Conservation (phyloP, 495 filamentous ascomycete genomes). For the Staphylotrichum longicolle region DNA sequence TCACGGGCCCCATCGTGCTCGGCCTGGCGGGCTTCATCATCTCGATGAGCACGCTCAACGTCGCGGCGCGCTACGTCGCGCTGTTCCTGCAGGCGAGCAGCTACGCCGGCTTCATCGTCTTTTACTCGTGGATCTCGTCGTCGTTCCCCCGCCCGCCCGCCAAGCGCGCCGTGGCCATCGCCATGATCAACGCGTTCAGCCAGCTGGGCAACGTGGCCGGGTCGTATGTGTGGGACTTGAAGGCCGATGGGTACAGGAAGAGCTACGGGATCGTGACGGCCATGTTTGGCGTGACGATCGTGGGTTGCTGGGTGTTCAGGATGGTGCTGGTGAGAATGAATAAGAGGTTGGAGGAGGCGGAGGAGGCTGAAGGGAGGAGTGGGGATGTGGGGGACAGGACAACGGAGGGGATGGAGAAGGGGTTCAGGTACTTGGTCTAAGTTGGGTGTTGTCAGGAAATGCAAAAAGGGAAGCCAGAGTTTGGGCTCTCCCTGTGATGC, state of each 20-base stretch:
- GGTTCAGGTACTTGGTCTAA: slow-evolving; percentile 15
- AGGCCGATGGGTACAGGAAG: slow-evolving; percentile 40
- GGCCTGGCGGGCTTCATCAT: slow-evolving; percentile 71
- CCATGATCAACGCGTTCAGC: slow-evolving; percentile 72
- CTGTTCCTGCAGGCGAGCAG: slow-evolving; percentile 67
- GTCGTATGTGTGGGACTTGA: slow-evolving; percentile 65
- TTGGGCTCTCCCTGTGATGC: no score
- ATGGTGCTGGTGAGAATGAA: slow-evolving; percentile 64
- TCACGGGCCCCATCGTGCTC: slow-evolving; percentile 64
- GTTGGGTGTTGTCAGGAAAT: no score
- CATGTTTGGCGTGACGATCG: slow-evolving; percentile 60
- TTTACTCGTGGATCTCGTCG: slow-evolving; percentile 74
- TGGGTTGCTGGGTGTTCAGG: slow-evolving; percentile 47
- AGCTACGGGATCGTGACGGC: slow-evolving; percentile 57
- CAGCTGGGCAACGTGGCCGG: slow-evolving; percentile 73
- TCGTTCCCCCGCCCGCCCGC: slow-evolving; percentile 70
- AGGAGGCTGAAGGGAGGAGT: slow-evolving; percentile 24
- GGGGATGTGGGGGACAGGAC: slow-evolving; percentile 10
- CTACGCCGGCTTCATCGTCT: slow-evolving; percentile 64
- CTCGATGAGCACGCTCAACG: slow-evolving; percentile 62
- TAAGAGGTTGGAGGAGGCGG: slow-evolving; percentile 59
- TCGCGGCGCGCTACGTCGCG: slow-evolving; percentile 67
- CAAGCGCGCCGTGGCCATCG: slow-evolving; percentile 75
- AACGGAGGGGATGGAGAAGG: slow-evolving; percentile 8
- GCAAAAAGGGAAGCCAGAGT: no score